Conservation (phyloP, 192 early-diverging fungal genomes). For the Backusella sp. region DNA sequence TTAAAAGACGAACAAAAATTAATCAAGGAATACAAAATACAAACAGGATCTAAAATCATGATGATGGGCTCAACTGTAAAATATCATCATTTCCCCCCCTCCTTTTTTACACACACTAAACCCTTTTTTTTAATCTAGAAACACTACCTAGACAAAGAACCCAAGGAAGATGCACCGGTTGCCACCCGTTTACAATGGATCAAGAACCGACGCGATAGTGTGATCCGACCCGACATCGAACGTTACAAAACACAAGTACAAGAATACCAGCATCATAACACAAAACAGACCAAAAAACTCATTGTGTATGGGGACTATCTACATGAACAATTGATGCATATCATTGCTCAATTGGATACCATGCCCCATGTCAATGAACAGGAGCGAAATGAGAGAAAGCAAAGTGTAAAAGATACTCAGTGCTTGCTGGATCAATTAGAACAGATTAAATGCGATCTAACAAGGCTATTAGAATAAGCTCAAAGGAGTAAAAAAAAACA, state of each 20-base stretch:
- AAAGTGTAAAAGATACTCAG: constrained; percentile 1
- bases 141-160: not conserved
- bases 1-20: constrained; percentile 11
- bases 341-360: constrained; percentile 16
- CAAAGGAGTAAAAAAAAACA: not conserved
- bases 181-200: constrained; percentile 4
- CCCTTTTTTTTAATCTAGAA: not conserved
- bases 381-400: not conserved
- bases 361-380: not conserved
- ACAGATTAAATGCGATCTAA: not conserved
- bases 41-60: constrained; percentile 8
- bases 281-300: not conserved
- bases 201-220: not conserved
- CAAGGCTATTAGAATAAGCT: not conserved
- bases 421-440: not conserved
- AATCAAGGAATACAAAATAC: constrained; percentile 11
- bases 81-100: not conserved
- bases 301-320: constrained; percentile 1
- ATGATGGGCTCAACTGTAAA: constrained; percentile 4
- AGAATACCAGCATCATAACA: not conserved
- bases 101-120: not conserved
- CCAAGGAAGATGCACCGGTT: constrained; percentile 9
- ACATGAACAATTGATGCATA: constrained; percentile 13
- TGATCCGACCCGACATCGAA: not conserved
- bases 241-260: constrained; percentile 1